Evolutionary conservation across 1,284 basidiomycete genomes (phyloP), one percentile per base, ranked within the genome.

Genomic region (Leccinum huronense): DNA sequence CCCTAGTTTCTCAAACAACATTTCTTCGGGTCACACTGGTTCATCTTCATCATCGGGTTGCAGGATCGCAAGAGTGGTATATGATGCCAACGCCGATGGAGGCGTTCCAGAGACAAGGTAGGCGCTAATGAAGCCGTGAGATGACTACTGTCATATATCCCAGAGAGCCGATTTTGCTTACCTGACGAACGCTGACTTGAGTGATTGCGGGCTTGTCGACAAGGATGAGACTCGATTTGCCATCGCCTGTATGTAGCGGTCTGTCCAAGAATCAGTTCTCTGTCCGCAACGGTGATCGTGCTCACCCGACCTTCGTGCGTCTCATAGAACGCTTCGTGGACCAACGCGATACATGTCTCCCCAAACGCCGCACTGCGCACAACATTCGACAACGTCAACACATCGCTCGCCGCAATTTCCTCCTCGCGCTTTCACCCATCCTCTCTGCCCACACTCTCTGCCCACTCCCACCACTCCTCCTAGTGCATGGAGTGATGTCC

Each of bases 291-390:
- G 0, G 19, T 0, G 9, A 13, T 27, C 78, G 70, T 1, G 2
- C 14, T 31, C 14, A 14, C 7, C 80, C 71, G 67, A 92, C 92
- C 93, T 71, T 88, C 86, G 65, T 88, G 87, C 10, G 77, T 77
- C 64, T 89, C 89, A 56, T 85, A 83, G 80, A 97, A 97, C 0
- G 94, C 86, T 61, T 95, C 91, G 13, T 83, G 78, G 3, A 95
- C 83, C 40, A 98, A 76, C 69, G 94, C 92, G 34, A 90, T 75
- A 63, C 93, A 89, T 0, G 84, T 77, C 58, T 91, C 88, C 66
- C 86, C 84, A 14, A 88, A n/a, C 3, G 84, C 85, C 0, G 89
- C 94, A 71, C 83, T 91, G 57, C 78, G 79, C 23, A 95, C 85
- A 3, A 97, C 94, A 36, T 87, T 83, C 0, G 92, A 88, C 54